Percentiles rank a stretch among this genome's conserved stretches.
These are phyloP conservation scores for Tanacetum coccineum DNA, from an alignment of 129 eudicot species.

Conservation along the genomic window DNA sequence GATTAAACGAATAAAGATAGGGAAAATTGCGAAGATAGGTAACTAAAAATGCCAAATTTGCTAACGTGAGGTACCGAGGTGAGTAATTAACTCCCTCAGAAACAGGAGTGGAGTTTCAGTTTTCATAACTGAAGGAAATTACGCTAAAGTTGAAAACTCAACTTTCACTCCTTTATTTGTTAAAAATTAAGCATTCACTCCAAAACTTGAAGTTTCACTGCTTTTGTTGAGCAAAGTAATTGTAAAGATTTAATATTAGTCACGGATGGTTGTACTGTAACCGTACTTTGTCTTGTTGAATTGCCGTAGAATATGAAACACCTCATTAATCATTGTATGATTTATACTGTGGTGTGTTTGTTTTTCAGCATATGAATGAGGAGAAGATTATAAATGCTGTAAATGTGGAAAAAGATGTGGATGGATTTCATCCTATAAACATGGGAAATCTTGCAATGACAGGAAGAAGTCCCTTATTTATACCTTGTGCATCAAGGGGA, in stretches of 20 bases:
- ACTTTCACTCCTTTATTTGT: not conserved
- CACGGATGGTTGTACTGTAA: too few relatives aligned
- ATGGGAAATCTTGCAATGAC: constrained; percentile 71
- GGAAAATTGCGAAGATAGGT: too few relatives aligned
- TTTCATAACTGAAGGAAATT: too few relatives aligned
- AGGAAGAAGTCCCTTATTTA: constrained; percentile 65
- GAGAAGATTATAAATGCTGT: constrained; percentile 41
- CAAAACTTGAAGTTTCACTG: too few relatives aligned
- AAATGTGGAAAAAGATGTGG: constrained; percentile 49
- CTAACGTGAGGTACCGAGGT: too few relatives aligned
- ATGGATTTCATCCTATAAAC: constrained; percentile 69
- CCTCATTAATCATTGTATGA: not conserved
- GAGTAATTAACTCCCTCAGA: too few relatives aligned
- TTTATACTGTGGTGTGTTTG: not conserved
- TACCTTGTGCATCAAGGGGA: constrained; percentile 71
- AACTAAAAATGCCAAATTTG: too few relatives aligned
- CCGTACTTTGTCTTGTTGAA: not conserved
- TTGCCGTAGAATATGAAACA: not conserved
- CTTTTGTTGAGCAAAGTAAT: too few relatives aligned
- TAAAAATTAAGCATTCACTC: too few relatives aligned
- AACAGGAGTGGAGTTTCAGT: too few relatives aligned
- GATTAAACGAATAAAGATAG: not conserved
- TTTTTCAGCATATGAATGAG: constrained; percentile 36
- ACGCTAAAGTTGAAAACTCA: too few relatives aligned
- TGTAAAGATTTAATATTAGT: too few relatives aligned